Evolutionary conservation across 257 asterid species (phyloP), one percentile per base, ranked within the genome.

Genomic region (Euphrasia confusa): DNA sequence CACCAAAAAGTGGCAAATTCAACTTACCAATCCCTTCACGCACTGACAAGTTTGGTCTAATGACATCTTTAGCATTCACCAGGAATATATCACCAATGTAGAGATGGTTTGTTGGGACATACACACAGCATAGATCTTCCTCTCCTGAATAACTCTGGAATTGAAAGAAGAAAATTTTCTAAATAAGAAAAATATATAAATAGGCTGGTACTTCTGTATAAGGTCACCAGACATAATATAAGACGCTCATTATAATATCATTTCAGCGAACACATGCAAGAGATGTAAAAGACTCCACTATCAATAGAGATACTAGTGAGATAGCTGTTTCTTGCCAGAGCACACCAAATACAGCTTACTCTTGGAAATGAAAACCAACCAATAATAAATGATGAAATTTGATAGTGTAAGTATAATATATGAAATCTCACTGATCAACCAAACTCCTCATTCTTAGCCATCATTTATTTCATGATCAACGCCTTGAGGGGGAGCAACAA

Each of bases 81-180:
- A 84, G 72, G 74, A 84, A 84, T 42, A 84, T 68, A 74, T 84
- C 92, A 65, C 92, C 92, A 68, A 84, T 81, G 54, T 84, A 84
- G 10, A 84, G 86, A 79, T 84, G 86, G 71, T 84, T 84, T 15
- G 92, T 84, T 27, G 92, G 92, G 72, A 84, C 88, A 70, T 84
- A 84, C 53, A 84, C 92, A 67, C 89, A 84, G 72, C 80, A 84
- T 28, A 84, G 78, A 53, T 84, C 88, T 68, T 84, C 92, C 42
- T 79, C 84, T 69, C 81, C 84, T 61, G 78, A 53, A 70, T 84
- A 73, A 70, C 67, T 79, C 92, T 84, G 83, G 63, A 60, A 68
- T 17, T 13, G n/a, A 15, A 47, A 3, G 58, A 40, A 27, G 10
- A 48, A 5, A 61, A 60, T 5, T 50, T 12, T 50, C 11, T 50